Evolutionary conservation across 257 asterid genomes (phyloP).

Genomic region (Perilla frutescens): DNA sequence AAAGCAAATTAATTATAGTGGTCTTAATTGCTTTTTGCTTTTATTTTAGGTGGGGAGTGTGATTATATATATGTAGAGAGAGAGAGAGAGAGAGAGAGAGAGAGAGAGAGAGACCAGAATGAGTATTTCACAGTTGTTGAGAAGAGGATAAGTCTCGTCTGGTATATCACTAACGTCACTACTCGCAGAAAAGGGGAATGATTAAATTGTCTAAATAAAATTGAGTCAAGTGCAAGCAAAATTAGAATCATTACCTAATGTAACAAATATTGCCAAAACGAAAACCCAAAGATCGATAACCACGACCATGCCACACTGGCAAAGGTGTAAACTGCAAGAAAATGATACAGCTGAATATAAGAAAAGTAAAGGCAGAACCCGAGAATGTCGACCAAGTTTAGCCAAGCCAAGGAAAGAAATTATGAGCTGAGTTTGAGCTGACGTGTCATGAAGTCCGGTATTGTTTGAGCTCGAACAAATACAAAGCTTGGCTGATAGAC

Average conservation of each 20-base stretch:
- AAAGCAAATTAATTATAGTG: neutral
- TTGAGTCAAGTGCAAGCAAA: neutral
- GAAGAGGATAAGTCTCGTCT: conserved; percentile 90
- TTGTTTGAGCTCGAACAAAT: neutral
- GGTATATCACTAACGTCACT: conserved; percentile 99
- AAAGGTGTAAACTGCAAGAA: conserved; percentile 81
- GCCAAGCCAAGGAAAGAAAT: neutral
- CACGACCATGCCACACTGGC: conserved; percentile 96
- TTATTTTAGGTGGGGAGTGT: too few species aligned
- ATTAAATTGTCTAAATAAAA: conserved; percentile 32
- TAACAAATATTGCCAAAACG: conserved; percentile 93
- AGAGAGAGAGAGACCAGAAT: conserved; percentile 66
- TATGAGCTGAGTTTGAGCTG: neutral
- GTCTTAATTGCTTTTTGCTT: too few species aligned
- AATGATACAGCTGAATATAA: conserved; percentile 13
- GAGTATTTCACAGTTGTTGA: conserved; percentile 84
- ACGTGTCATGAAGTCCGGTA: neutral
- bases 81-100: conserved; percentile 28
- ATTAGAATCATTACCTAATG: conserved; percentile 63
- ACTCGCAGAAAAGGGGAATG: conserved; percentile 33
- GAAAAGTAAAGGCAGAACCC: neutral
- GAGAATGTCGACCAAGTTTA: neutral
- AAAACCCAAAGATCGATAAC: conserved; percentile 93
- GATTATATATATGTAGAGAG: neutral
- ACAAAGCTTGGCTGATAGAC: neutral